Conservation (phyloP, 495 filamentous ascomycete species). For the Achaetomiella virescens region DNA sequence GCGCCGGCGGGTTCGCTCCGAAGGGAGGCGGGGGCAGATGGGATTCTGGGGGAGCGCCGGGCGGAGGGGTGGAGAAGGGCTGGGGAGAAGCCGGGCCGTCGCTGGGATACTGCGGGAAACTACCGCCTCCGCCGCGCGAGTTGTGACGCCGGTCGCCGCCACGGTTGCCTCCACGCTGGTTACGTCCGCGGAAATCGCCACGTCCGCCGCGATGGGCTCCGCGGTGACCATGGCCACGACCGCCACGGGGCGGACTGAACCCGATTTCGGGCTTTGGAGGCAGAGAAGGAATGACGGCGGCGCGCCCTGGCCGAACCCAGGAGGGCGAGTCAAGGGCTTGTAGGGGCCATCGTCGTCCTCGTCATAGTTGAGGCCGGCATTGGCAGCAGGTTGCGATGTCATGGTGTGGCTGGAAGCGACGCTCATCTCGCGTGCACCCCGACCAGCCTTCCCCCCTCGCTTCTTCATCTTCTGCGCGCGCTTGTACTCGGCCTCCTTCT, state of each 20-base stretch:
- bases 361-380: constrained; percentile 40
- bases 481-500: constrained; percentile 81
- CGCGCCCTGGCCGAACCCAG: constrained; percentile 43
- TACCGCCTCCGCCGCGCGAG: constrained; percentile 10
- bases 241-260: constrained; percentile 12
- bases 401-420: constrained; percentile 33
- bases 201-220: constrained; percentile 39
- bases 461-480: constrained; percentile 54
- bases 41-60: constrained; percentile 8
- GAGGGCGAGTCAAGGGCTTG: constrained; percentile 60
- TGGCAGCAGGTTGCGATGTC: constrained; percentile 9
- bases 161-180: constrained; percentile 26
- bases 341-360: constrained; percentile 65
- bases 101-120: constrained; percentile 3
- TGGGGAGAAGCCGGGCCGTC: constrained; percentile 9
- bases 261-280: constrained; percentile 23
- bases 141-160: constrained; percentile 23
- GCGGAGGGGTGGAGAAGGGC: constrained; percentile 4
- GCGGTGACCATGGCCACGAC: constrained; percentile 15
- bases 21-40: constrained; percentile 15
- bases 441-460: constrained; percentile 31
- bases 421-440: not conserved
- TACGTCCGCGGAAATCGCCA: constrained; percentile 29
- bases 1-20: constrained; percentile 7
- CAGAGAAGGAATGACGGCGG: constrained; percentile 38